phyloP scores from a whole-genome alignment of 345 rosid species.

The Odontarrhena argentea region DNA sequence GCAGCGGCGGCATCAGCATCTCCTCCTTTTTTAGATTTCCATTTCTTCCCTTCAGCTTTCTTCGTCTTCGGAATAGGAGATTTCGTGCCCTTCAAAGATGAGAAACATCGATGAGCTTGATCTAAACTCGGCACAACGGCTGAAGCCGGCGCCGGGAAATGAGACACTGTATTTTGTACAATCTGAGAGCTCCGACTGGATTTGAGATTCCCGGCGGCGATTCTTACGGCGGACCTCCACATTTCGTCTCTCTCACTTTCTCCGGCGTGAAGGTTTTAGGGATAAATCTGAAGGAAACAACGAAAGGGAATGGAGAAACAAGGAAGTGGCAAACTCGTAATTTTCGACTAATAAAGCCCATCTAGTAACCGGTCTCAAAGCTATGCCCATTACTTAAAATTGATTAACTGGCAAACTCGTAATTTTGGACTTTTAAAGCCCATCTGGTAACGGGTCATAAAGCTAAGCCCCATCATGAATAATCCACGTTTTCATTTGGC shows the following conservation, averaged over 20 bases:
- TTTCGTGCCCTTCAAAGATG: conserved; percentile 46
- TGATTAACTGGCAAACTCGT: too few species aligned
- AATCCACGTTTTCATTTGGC: too few species aligned
- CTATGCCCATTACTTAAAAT: neutral
- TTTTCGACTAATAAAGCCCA: conserved; percentile 15
- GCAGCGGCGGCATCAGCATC: conserved; percentile 41
- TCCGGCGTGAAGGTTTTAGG: conserved; percentile 39
- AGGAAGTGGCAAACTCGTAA: conserved; percentile 29
- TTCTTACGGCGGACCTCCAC: conserved; percentile 34
- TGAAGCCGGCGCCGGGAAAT: conserved; percentile 32
- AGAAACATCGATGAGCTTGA: conserved; percentile 35
- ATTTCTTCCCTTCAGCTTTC: conserved; percentile 53
- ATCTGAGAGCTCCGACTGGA: conserved; percentile 17
- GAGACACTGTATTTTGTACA: conserved; percentile 12
- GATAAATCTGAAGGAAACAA: conserved; percentile 33
- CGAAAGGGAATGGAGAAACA: conserved; percentile 4
- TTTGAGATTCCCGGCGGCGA: conserved; percentile 28
- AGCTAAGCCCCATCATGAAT: too few species aligned
- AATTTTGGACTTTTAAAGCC: too few species aligned
- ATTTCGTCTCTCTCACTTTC: conserved; percentile 27
- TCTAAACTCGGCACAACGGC: conserved; percentile 25
- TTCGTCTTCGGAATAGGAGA: conserved; percentile 42
- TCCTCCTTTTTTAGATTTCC: conserved; percentile 46
- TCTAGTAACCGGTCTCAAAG: neutral
- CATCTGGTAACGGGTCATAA: too few species aligned